These are phyloP conservation scores for Paulownia fortunei DNA, from an alignment of 257 asterid genomes.

Conservation along the genomic window DNA sequence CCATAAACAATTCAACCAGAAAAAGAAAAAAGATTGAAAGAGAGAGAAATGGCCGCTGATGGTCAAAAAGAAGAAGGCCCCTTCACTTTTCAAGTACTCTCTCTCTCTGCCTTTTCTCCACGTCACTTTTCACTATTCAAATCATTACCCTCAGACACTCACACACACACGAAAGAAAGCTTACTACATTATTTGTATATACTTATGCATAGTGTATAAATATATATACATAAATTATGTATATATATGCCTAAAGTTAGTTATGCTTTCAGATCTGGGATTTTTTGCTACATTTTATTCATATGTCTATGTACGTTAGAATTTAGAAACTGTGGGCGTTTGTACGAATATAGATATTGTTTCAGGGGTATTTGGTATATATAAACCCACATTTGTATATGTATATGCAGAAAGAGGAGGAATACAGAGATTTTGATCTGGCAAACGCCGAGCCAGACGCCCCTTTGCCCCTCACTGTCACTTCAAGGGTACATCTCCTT, in stretches of 20 bases:
- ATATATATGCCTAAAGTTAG: slow-evolving; percentile 16
- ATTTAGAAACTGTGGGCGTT: slow-evolving; percentile 10
- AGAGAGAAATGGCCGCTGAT: slow-evolving; percentile 51
- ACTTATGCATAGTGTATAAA: background rate
- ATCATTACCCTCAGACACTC: slow-evolving; percentile 34
- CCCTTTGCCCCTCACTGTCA: slow-evolving; percentile 93
- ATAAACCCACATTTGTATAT: slow-evolving; percentile 14
- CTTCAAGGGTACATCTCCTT: slow-evolving; percentile 74
- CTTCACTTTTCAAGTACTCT: slow-evolving; percentile 50
- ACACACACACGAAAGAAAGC: background rate
- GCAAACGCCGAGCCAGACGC: slow-evolving; percentile 72
- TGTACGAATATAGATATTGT: background rate
- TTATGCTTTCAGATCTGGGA: slow-evolving; percentile 44
- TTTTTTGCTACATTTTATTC: slow-evolving; percentile 22
- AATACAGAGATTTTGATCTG: slow-evolving; percentile 74
- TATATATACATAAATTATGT: background rate
- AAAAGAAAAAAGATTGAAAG: slow-evolving; percentile 13
- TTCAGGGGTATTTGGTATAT: slow-evolving; percentile 27
- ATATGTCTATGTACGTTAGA: slow-evolving; percentile 6
- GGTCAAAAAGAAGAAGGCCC: slow-evolving; percentile 41
- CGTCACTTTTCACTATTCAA: slow-evolving; percentile 30
- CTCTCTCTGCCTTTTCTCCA: slow-evolving; percentile 34
- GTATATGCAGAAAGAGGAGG: slow-evolving; percentile 85
- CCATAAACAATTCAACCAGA: slow-evolving; percentile 5
- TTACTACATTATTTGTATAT: slow-evolving; percentile 8